Evolutionary conservation across 2,329 filamentous ascomycete genomes (phyloP).

Genomic region (Pseudogymnoascus destructans): DNA sequence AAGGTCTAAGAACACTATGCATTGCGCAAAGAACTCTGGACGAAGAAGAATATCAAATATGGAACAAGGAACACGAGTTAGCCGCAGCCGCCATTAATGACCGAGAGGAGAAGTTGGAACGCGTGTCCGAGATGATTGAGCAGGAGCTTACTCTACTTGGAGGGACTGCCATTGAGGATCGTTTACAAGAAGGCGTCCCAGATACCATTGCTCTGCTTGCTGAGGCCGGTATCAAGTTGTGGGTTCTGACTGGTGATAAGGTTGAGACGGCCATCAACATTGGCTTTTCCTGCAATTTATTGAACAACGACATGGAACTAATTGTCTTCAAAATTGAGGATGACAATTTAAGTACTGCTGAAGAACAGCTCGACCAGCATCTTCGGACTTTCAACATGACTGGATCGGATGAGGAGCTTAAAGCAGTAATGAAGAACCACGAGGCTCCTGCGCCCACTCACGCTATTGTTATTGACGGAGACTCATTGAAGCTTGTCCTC

Average conservation of each 20-base stretch:
- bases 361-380: conserved; percentile 61
- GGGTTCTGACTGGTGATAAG: conserved; percentile 97
- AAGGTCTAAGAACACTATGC: conserved; percentile 88
- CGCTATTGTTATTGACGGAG: conserved; percentile 88
- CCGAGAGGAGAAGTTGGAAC: conserved; percentile 86
- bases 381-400: conserved; percentile 63
- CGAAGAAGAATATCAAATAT: conserved; percentile 71
- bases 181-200: conserved; percentile 89
- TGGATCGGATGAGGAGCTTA: conserved; percentile 75
- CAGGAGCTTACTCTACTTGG: conserved; percentile 77
- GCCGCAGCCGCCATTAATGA: conserved; percentile 74
- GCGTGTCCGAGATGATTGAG: conserved; percentile 80
- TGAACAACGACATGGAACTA: conserved; percentile 96
- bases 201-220: conserved; percentile 87
- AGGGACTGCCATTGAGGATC: conserved; percentile 93
- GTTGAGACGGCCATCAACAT: conserved; percentile 99
- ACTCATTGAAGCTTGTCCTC: conserved; percentile 78
- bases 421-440: conserved; percentile 66
- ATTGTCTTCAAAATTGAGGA: conserved; percentile 80
- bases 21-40: conserved; percentile 71
- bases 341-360: conserved; percentile 48
- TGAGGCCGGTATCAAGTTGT: conserved; percentile 92
- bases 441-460: conserved; percentile 78
- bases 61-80: conserved; percentile 77
- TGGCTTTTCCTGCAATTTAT: conserved; percentile 93